A percentile compares a stretch with the other conserved stretches of the same genome.
phyloP scores from a whole-genome alignment of 2,329 filamentous ascomycete species.

The Ophiostoma sp. region DNA sequence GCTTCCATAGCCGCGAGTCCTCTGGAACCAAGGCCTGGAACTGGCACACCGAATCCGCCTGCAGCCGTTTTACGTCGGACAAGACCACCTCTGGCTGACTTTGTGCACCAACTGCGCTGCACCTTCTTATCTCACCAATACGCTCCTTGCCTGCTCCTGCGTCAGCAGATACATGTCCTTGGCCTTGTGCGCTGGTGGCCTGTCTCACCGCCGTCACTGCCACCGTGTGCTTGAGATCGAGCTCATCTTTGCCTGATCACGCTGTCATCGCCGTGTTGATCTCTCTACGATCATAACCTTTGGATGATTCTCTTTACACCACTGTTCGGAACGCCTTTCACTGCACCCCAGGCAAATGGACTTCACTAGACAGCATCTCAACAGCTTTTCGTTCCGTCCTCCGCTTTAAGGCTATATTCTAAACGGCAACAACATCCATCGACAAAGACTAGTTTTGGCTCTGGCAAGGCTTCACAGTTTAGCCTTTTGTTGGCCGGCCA shows the following conservation, averaged over 20 bases:
- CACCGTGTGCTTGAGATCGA: not conserved
- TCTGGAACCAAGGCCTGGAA: not conserved
- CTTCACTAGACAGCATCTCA: constrained; percentile 22
- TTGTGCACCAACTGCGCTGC: constrained; percentile 12
- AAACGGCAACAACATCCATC: constrained; percentile 1
- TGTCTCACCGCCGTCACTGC: constrained; percentile 2
- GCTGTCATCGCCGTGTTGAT: not conserved
- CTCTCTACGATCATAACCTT: not conserved
- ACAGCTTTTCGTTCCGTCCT: constrained; percentile 20
- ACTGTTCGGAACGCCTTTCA: not conserved
- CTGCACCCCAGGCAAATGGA: constrained; percentile 19
- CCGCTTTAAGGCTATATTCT: constrained; percentile 15
- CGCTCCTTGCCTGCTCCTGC: not conserved
- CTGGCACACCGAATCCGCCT: constrained; percentile 2
- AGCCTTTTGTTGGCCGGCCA: constrained; percentile 30
- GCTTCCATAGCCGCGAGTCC: not conserved
- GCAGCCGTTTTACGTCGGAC: constrained; percentile 18
- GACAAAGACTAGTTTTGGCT: not conserved
- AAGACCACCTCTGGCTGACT: constrained; percentile 12
- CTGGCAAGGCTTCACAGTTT: not conserved
- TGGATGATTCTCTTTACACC: not conserved
- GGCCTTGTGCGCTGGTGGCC: not conserved
- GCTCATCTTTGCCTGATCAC: not conserved
- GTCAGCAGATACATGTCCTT: not conserved
- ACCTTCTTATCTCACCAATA: constrained; percentile 9